Conservation (phyloP, 306 rosid species). For the Vigna unguiculata region DNA sequence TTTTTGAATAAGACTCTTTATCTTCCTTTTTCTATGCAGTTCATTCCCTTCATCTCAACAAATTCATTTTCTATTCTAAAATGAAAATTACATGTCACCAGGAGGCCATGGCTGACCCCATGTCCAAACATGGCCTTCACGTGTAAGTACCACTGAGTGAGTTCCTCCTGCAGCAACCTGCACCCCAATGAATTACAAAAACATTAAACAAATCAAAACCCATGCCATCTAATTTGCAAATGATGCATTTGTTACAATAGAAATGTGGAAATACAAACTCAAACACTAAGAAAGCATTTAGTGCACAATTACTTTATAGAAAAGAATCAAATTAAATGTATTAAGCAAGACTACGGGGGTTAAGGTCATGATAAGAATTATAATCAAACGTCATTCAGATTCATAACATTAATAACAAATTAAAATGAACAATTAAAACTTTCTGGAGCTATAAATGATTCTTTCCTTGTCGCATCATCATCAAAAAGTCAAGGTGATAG, state of each 20-base stretch:
- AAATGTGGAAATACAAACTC: slow-evolving; percentile 14
- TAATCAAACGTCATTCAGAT: background rate
- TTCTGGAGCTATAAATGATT: background rate
- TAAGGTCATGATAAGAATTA: background rate
- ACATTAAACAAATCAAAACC: slow-evolving; percentile 25
- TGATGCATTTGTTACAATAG: background rate
- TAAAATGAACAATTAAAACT: background rate
- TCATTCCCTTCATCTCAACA: slow-evolving; percentile 18
- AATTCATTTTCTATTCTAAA: background rate
- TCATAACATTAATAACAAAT: background rate
- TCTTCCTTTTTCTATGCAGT: background rate
- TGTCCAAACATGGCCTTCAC: slow-evolving; percentile 96
- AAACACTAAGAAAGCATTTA: slow-evolving; percentile 15
- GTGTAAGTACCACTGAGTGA: slow-evolving; percentile 97
- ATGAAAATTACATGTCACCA: slow-evolving; percentile 80
- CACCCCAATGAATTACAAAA: slow-evolving; percentile 29
- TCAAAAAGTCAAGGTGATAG: background rate
- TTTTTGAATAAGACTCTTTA: slow-evolving; percentile 13
- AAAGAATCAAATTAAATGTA: slow-evolving; percentile 12
- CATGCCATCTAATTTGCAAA: background rate
- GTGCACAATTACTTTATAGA: slow-evolving; percentile 21
- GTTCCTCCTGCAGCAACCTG: slow-evolving; percentile 99
- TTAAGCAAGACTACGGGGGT: background rate
- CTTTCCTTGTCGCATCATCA: background rate
- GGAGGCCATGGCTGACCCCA: slow-evolving; percentile 99